These are phyloP conservation scores for Hevea brasiliensis DNA, from an alignment of 345 rosid species.

Conservation along the genomic window DNA sequence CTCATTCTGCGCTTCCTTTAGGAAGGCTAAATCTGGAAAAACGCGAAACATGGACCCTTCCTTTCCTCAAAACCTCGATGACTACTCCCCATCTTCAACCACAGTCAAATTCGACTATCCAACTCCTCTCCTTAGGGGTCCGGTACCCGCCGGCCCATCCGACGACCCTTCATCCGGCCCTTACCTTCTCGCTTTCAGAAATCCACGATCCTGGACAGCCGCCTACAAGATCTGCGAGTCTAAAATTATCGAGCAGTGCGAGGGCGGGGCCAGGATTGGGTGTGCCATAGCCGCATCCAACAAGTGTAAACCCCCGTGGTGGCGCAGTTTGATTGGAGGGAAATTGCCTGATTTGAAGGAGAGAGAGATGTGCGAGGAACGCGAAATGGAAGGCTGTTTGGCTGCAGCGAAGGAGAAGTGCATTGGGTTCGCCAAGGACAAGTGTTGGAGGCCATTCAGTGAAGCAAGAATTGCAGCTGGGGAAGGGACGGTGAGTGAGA, in stretches of 20 bases:
- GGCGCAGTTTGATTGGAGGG: constrained; percentile 45
- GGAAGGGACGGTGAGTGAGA: constrained; percentile 16
- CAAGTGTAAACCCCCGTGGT: constrained; percentile 81
- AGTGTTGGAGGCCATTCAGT: constrained; percentile 52
- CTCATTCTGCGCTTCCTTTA: too few relatives aligned
- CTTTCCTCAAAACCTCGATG: constrained; percentile 33
- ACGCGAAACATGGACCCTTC: constrained; percentile 20
- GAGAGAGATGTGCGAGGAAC: constrained; percentile 72
- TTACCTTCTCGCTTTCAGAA: constrained; percentile 47
- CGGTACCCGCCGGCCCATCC: constrained; percentile 41
- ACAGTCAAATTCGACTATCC: constrained; percentile 51
- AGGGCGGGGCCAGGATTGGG: constrained; percentile 73
- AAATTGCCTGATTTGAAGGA: constrained; percentile 48
- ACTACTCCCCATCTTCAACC: constrained; percentile 64
- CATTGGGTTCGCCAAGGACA: constrained; percentile 55
- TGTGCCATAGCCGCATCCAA: constrained; percentile 78
- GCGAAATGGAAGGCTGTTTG: constrained; percentile 67
- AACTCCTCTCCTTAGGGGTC: constrained; percentile 68
- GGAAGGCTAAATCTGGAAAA: too few relatives aligned
- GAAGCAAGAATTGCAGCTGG: constrained; percentile 60
- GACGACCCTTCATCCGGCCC: constrained; percentile 48
- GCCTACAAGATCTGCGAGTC: constrained; percentile 51
- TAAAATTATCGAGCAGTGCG: constrained; percentile 61
- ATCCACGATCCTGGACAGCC: background rate
- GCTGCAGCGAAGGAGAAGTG: constrained; percentile 66